Percentiles rank a stretch among this genome's conserved stretches.
phyloP scores from a whole-genome alignment of 2,329 filamentous ascomycete species.

The Podosphaera xanthii region DNA sequence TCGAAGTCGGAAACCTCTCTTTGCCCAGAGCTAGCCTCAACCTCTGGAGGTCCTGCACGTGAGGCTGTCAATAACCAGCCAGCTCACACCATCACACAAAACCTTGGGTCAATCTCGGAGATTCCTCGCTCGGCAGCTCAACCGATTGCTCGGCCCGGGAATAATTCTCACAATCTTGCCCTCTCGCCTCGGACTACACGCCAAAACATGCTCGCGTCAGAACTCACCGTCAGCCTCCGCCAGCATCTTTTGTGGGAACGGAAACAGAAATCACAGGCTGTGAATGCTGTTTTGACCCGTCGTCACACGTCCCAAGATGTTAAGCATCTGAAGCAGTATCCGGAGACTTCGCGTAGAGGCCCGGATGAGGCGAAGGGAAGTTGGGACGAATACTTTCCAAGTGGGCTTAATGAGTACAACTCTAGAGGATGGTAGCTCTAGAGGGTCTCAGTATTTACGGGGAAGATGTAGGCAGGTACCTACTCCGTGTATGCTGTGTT shows the following conservation, averaged over 20 bases:
- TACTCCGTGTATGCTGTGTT: neutral
- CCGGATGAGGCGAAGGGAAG: constrained; percentile 45
- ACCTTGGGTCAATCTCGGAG: constrained; percentile 18
- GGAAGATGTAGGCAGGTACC: neutral
- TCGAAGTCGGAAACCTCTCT: constrained; percentile 22
- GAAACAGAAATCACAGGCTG: constrained; percentile 77
- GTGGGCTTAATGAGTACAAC: constrained; percentile 62
- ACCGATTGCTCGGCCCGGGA: constrained; percentile 56
- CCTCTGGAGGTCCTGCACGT: constrained; percentile 37
- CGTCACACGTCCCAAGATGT: constrained; percentile 80
- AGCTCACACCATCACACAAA: constrained; percentile 20
- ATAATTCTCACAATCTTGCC: constrained; percentile 35
- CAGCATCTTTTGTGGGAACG: constrained; percentile 87
- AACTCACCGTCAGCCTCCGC: constrained; percentile 79
- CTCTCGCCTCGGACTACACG: constrained; percentile 81
- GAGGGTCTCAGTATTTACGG: neutral
- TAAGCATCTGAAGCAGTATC: constrained; percentile 66
- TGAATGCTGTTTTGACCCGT: constrained; percentile 71
- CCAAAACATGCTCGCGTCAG: constrained; percentile 84
- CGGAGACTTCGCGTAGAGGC: constrained; percentile 39
- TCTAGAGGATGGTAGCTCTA: constrained; percentile 53
- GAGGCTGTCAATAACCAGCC: constrained; percentile 23
- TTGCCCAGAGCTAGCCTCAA: constrained; percentile 26
- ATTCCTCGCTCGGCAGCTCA: constrained; percentile 40
- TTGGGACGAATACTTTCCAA: constrained; percentile 57